These are phyloP conservation scores for Sutorius australiensis DNA, from an alignment of 768 basidiomycete species.

Conservation along the genomic window DNA sequence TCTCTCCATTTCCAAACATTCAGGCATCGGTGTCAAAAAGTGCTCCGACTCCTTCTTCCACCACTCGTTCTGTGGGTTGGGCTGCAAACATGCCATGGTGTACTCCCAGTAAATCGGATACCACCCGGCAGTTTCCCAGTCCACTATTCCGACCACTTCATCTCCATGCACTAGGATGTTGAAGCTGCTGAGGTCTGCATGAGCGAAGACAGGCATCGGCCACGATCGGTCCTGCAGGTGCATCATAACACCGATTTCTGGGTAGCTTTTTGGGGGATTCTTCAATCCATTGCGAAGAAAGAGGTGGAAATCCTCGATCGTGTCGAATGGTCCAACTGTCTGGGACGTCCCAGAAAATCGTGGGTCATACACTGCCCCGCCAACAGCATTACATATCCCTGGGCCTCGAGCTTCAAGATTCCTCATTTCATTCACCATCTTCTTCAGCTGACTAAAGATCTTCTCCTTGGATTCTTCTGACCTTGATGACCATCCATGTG, in stretches of 20 bases:
- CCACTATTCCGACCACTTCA: neutral
- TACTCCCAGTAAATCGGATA: neutral
- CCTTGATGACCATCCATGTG: too few relatives aligned
- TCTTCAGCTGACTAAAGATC: neutral
- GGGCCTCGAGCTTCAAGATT: neutral
- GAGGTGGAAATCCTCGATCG: neutral
- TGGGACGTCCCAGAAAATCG: neutral
- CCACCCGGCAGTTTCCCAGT: conserved; percentile 1
- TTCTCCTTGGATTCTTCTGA: too few relatives aligned
- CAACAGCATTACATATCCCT: neutral
- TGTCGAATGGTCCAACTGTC: neutral
- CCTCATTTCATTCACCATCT: neutral
- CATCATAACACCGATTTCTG: neutral
- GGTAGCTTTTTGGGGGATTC: too few relatives aligned
- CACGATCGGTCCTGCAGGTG: neutral
- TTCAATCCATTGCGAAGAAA: neutral
- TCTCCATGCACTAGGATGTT: neutral
- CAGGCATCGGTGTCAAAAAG: too few relatives aligned
- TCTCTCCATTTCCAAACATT: too few relatives aligned
- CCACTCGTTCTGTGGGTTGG: too few relatives aligned
- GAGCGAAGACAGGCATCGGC: neutral
- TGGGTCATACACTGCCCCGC: neutral
- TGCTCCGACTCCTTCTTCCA: too few relatives aligned
- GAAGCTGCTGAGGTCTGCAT: neutral
- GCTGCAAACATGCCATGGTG: too few relatives aligned